A percentile compares a stretch with the other conserved stretches of the same genome.
These are phyloP conservation scores for Colletotrichum eleusines DNA, from an alignment of 2,329 filamentous ascomycete species.

Conservation along the genomic window DNA sequence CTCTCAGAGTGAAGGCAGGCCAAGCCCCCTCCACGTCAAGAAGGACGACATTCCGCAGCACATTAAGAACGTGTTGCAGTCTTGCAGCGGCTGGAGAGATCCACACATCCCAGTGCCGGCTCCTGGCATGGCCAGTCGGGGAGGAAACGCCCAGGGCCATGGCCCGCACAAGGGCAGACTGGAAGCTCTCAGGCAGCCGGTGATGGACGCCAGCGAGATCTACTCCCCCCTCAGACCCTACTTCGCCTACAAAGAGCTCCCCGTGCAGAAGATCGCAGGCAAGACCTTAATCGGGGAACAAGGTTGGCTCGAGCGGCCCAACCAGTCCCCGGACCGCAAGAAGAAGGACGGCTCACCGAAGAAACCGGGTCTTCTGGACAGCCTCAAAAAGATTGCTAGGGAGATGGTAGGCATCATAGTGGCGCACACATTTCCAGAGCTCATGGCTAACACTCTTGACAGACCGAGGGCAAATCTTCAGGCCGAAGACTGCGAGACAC, in stretches of 20 bases:
- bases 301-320: slow-evolving; percentile 67
- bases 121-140: slow-evolving; percentile 3
- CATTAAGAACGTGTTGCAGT: slow-evolving; percentile 36
- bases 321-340: slow-evolving; percentile 45
- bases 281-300: slow-evolving; percentile 68
- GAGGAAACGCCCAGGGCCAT: not conserved
- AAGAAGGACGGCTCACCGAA: slow-evolving; percentile 47
- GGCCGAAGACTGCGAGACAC: slow-evolving; percentile 49
- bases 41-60: slow-evolving; percentile 27
- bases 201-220: slow-evolving; percentile 43
- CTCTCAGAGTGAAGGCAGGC: slow-evolving; percentile 29
- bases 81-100: slow-evolving; percentile 37
- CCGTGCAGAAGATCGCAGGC: slow-evolving; percentile 54
- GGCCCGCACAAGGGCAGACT: slow-evolving; percentile 11
- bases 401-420: slow-evolving; percentile 60
- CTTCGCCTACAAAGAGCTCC: slow-evolving; percentile 55
- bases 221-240: slow-evolving; percentile 60
- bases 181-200: slow-evolving; percentile 39
- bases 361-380: slow-evolving; percentile 58
- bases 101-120: slow-evolving; percentile 9
- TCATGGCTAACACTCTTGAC: slow-evolving; percentile 26
- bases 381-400: slow-evolving; percentile 65
- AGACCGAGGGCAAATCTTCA: slow-evolving; percentile 53
- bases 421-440: not conserved
- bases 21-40: slow-evolving; percentile 25